Conservation (phyloP, 495 filamentous ascomycete species). For the Trichoderma reesei region DNA sequence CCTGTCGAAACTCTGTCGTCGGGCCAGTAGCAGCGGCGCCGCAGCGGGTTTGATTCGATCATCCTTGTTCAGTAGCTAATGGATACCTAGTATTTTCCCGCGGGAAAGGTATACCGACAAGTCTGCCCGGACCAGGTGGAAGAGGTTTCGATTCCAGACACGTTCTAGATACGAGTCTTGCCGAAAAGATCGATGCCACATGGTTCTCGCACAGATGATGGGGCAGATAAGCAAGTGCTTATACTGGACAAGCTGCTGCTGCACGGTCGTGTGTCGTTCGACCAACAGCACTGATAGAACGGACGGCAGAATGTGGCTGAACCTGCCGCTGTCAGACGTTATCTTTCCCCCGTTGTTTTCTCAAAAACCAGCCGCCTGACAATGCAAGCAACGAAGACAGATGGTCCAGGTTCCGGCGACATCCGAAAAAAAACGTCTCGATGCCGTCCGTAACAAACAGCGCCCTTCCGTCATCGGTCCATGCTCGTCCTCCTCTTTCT, state of each 20-base stretch:
- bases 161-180: no score
- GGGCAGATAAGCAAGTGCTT: background rate
- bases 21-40: background rate
- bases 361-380: no score
- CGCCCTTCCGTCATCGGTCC: no score
- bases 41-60: background rate
- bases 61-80: background rate
- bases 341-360: background rate
- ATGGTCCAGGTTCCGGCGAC: no score
- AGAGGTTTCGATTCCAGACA: background rate
- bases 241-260: background rate
- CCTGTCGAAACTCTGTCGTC: background rate
- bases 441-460: no score
- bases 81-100: background rate
- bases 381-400: no score
- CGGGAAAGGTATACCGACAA: background rate
- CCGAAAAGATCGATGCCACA: no score
- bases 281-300: no score
- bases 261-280: background rate
- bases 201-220: no score
- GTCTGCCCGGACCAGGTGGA: background rate
- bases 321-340: background rate
- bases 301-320: background rate
- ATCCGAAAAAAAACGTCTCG: no score
- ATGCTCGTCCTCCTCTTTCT: background rate